These are phyloP conservation scores for Tardiomyces blankii DNA, from an alignment of 1,139 yeast species.

Conservation along the genomic window DNA sequence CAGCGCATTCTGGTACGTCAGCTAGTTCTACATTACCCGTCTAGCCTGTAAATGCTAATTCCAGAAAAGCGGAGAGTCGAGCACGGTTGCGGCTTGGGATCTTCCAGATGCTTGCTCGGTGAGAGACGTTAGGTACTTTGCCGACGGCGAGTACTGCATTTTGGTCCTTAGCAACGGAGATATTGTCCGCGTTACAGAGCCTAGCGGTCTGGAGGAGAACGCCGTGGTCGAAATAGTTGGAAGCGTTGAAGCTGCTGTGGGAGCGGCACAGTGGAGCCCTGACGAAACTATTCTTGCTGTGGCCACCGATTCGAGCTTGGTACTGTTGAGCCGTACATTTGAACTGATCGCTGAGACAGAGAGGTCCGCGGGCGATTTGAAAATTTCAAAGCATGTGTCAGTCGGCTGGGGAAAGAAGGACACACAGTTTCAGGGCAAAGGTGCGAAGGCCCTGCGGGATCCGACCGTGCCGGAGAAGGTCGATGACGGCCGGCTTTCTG, in stretches of 20 bases:
- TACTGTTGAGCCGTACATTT: conserved; percentile 62
- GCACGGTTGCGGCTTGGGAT: not conserved
- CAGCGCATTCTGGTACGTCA: conserved; percentile 29
- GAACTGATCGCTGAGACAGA: conserved; percentile 61
- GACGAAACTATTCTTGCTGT: conserved; percentile 80
- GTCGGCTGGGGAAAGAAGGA: conserved; percentile 99
- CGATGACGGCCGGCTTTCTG: conserved; percentile 45
- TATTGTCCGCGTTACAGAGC: conserved; percentile 11
- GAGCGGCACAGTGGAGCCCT: conserved; percentile 77
- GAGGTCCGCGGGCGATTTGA: conserved; percentile 47
- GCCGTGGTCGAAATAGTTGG: conserved; percentile 44
- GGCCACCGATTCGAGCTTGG: conserved; percentile 40
- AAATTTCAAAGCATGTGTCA: conserved; percentile 74
- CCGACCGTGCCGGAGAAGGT: conserved; percentile 80
- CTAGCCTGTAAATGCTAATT: not conserved
- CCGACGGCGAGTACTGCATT: conserved; percentile 19
- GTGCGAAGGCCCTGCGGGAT: conserved; percentile 72
- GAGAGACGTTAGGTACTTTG: conserved; percentile 16
- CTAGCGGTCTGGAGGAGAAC: not conserved
- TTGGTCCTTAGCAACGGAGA: conserved; percentile 25
- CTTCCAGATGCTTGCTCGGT: conserved; percentile 1
- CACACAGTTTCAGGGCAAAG: conserved; percentile 93
- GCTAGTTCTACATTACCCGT: not conserved
- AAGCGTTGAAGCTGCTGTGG: conserved; percentile 64
- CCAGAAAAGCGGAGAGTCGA: not conserved